Evolutionary conservation across 1,284 basidiomycete genomes (phyloP).

Genomic region (Pascua guehoae): DNA sequence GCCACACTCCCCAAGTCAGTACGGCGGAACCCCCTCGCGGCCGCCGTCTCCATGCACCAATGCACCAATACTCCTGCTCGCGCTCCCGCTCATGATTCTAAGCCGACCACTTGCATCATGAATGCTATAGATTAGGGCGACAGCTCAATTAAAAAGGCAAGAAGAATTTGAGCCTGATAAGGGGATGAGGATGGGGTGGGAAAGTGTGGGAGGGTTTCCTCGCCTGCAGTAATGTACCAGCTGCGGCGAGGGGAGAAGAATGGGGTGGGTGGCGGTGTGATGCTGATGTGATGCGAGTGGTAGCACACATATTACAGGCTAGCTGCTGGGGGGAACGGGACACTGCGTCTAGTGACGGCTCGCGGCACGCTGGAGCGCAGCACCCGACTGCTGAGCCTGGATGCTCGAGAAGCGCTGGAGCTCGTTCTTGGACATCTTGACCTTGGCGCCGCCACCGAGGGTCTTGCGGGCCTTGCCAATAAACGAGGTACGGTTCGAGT

Average conservation of each 20-base stretch:
- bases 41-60: background rate
- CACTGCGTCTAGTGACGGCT: slow-evolving; percentile 26
- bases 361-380: slow-evolving; percentile 40
- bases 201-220: slow-evolving; percentile 8
- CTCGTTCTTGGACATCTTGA: slow-evolving; percentile 52
- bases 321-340: slow-evolving; percentile 8
- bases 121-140: slow-evolving; percentile 19
- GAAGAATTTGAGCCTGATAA: slow-evolving; percentile 13
- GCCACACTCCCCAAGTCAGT: no score
- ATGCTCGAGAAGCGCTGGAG: slow-evolving; percentile 50
- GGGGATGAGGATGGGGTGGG: slow-evolving; percentile 14
- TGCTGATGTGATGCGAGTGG: slow-evolving; percentile 20
- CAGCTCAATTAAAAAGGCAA: slow-evolving; percentile 16
- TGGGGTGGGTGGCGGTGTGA: slow-evolving; percentile 2
- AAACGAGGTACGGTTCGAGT: slow-evolving; percentile 56
- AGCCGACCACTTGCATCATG: slow-evolving; percentile 24
- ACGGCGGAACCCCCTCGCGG: no score
- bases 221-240: background rate
- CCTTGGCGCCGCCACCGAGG: slow-evolving; percentile 46
- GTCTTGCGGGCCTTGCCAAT: slow-evolving; percentile 39
- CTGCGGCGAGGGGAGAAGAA: slow-evolving; percentile 5
- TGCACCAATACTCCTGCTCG: background rate
- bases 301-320: slow-evolving; percentile 24
- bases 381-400: slow-evolving; percentile 51
- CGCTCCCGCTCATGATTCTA: no score